Percentiles rank a stretch among this genome's conserved stretches.
Conservation (phyloP, 1,139 yeast genomes). For the Candida labiduridarum region DNA sequence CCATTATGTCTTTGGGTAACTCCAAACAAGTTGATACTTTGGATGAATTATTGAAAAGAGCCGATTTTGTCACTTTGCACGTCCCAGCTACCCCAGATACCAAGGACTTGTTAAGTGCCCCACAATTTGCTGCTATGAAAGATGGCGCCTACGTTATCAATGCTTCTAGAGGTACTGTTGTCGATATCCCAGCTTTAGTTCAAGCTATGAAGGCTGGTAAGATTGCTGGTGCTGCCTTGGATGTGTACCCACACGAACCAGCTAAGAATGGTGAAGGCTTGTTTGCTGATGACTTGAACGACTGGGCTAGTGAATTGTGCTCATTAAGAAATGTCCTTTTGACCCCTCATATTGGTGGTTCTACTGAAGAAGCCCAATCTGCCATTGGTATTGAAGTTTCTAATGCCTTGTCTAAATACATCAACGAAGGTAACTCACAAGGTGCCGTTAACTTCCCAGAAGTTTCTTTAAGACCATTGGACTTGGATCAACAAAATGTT, state of each 20-base stretch:
- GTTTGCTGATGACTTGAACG: constrained; percentile 71
- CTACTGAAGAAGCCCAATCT: constrained; percentile 98
- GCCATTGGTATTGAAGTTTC: constrained; percentile 97
- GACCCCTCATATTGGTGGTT: constrained; percentile 98
- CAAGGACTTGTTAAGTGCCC: constrained; percentile 82
- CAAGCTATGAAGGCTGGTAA: constrained; percentile 92
- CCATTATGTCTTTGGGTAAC: constrained; percentile 97
- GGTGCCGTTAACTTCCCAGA: constrained; percentile 99
- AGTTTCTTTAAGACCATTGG: constrained; percentile 86
- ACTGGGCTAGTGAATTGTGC: constrained; percentile 83
- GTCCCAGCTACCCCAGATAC: constrained; percentile 97
- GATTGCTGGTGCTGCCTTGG: constrained; percentile 96
- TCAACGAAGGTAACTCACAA: constrained; percentile 93
- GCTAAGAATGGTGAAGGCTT: constrained; percentile 91
- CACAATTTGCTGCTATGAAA: constrained; percentile 95
- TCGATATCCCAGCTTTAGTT: constrained; percentile 91
- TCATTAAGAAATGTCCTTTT: constrained; percentile 85
- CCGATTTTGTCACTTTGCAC: constrained; percentile 92
- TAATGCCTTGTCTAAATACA: constrained; percentile 80
- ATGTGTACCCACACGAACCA: constrained; percentile 97
- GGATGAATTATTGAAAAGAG: constrained; percentile 73
- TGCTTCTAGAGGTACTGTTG: constrained; percentile 97
- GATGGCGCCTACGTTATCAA: constrained; percentile 93
- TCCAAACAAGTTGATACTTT: constrained; percentile 89
- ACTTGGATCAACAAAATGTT: constrained; percentile 82